Base-by-base conservation (phyloP, 2,329 filamentous ascomycete genomes). In the Verticillium albo-atrum region DNA sequence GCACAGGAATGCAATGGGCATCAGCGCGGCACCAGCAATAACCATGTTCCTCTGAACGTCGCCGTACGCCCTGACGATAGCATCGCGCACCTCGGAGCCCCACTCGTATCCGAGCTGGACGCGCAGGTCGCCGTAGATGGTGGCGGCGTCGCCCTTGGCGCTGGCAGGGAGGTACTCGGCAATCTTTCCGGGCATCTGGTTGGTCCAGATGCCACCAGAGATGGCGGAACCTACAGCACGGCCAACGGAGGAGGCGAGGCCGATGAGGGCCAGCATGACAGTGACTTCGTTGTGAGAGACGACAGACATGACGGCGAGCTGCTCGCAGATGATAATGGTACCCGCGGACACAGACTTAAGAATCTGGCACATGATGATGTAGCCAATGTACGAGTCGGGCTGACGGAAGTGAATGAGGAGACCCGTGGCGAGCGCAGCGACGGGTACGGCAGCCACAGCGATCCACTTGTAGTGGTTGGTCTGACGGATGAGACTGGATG, bases 401-500 rank as follows among this genome's bases (percentile, higher is more conserved):
- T 78, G 75, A 25, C 84, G 82, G 72, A 82, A 86, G 32, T 82
- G 68, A 61, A 87, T 79, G 82, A 88, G 85, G 37, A 87, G 71
- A 3, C 82, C 76, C 3, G 83, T 72, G 1, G 82, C 83, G 2
- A 81, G 69, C 32, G 85, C 79, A 61, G 80, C 83, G 9, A 86
- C 64, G 0, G 83, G 83, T 2, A 85, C 74, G 56, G 84, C 79
- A 65, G 72, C 82, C 4, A 84, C 71, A 5, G 78, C 75, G 1
- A 82, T 64, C 67, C 76, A 81, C 69, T 83, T 84, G 75, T 83
- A 84, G 51, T 75, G 78, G 14, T 79, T 80, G 4, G 78, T 82
- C 28, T 64, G 70, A 52, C 78, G 78, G 62, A 86, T 80, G 35
- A 76, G 65, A 50, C 42, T 50, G 20, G 42, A 50, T 5, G 5